Evolutionary conservation across 495 filamentous ascomycete species (phyloP), one percentile per base, ranked within the genome.

Genomic region (Delitschia confertaspora): DNA sequence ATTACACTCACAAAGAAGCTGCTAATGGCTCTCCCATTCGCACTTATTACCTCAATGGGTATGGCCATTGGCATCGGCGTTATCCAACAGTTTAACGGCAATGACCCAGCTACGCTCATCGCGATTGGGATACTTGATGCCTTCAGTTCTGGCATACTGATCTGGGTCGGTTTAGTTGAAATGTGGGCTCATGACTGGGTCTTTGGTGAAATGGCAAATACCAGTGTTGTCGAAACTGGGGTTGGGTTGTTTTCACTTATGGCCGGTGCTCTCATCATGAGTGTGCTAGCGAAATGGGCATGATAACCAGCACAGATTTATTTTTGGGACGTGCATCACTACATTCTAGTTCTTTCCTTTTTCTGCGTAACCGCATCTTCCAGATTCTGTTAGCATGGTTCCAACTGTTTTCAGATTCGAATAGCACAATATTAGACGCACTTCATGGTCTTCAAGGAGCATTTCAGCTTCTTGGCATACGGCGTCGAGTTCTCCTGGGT

Each of bases 111-210:
- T 0, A 78, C 74, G 4, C 51, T 79, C 36, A 59, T 78, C 26
- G 68, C 72, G 1, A 64, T 79, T n/a, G 76, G 73, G 7, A 78
- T 74, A 0, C 57, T 80, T 1, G 64, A 78, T 51, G 72, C 74
- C 1, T 38, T 78, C 8, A 71, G 67, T 18, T 74, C 75, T 1
- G 75, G 75, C 1, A 76, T 79, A 37, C 57, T 79, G 17, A 58
- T 75, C 9, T 78, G 74, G 73, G 73, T 78, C 11, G 71, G 73
- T 1, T 49, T 74, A 0, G 73, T 76, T 2, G 75, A 76, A 61
- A 79, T 78, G 73, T 70, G 68, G 68, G 70, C 68, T 3, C 58
- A 56, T 23, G 74, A 79, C 48, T 79, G 74, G 74, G 61, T 75
- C 57, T 30, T 42, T 42, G 68, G 70, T 3, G 55, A 64, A 23